A percentile compares a stretch with the other conserved stretches of the same genome.
Evolutionary conservation across 2,329 filamentous ascomycete species (phyloP).

Genomic region (Orbilia oligospora): DNA sequence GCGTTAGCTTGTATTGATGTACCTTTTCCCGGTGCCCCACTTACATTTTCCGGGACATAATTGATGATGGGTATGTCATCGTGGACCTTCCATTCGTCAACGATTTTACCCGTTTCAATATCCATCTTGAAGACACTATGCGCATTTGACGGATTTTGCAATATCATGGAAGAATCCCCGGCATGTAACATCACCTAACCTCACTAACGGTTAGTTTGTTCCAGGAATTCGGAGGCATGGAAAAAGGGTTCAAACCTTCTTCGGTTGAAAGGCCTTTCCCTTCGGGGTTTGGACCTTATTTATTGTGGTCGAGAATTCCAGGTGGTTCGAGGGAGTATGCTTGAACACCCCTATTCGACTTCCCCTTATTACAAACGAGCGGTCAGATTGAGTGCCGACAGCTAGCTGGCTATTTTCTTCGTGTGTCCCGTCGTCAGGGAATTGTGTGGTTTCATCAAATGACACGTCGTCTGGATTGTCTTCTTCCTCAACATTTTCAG

Average conservation of each 20-base stretch:
- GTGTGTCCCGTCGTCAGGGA: slow-evolving; percentile 80
- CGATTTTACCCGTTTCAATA: slow-evolving; percentile 95
- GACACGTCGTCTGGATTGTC: slow-evolving; percentile 76
- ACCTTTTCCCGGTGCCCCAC: slow-evolving; percentile 62
- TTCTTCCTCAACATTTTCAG: slow-evolving; percentile 72
- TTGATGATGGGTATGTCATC: slow-evolving; percentile 93
- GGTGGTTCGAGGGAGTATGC: slow-evolving; percentile 89
- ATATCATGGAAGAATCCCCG: slow-evolving; percentile 88
- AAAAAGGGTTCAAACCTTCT: slow-evolving; percentile 72
- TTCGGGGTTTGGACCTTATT: slow-evolving; percentile 92
- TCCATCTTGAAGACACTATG: slow-evolving; percentile 98
- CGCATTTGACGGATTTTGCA: slow-evolving; percentile 85
- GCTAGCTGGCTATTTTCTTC: slow-evolving; percentile 85
- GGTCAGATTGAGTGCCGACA: slow-evolving; percentile 96
- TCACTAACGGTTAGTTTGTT: neutral
- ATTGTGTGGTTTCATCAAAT: slow-evolving; percentile 83
- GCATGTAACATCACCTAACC: slow-evolving; percentile 87
- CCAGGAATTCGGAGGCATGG: neutral
- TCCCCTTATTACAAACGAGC: slow-evolving; percentile 95
- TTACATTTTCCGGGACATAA: slow-evolving; percentile 88
- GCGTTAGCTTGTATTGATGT: slow-evolving; percentile 63
- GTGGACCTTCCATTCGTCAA: slow-evolving; percentile 98
- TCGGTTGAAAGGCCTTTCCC: slow-evolving; percentile 90
- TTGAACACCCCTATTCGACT: slow-evolving; percentile 99
- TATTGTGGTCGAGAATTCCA: slow-evolving; percentile 97